Conservation (phyloP, 1,284 basidiomycete genomes). For the Moniliophthora roreri region DNA sequence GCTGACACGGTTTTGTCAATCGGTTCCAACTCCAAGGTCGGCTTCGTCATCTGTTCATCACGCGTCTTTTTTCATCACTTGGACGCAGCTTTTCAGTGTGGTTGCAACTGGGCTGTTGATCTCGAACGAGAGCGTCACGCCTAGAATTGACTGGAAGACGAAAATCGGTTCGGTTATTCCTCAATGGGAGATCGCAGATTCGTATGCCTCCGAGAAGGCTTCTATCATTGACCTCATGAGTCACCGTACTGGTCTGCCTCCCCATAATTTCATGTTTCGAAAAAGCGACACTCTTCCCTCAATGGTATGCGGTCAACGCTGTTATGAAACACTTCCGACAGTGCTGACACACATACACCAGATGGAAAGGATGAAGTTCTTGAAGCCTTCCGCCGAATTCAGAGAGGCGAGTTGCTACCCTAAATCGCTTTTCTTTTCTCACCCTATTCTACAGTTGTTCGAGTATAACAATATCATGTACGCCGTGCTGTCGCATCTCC, state of each 20-base stretch:
- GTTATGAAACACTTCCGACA: no score
- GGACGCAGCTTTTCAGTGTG: no score
- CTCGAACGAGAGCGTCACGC: no score
- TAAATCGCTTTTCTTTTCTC: not conserved
- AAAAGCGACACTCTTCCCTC: not conserved
- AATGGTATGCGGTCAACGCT: slow-evolving; percentile 4
- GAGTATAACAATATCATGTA: slow-evolving; percentile 25
- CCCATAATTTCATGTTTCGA: slow-evolving; percentile 15
- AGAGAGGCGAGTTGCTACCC: not conserved
- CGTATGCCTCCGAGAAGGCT: slow-evolving; percentile 18
- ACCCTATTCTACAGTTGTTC: slow-evolving; percentile 4
- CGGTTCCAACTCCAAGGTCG: slow-evolving; percentile 24
- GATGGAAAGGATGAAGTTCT: slow-evolving; percentile 6
- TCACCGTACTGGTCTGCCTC: slow-evolving; percentile 26
- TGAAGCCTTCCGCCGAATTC: slow-evolving; percentile 9
- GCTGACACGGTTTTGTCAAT: slow-evolving; percentile 22
- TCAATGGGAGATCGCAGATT: slow-evolving; percentile 21
- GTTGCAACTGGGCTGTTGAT: no score
- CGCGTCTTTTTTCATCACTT: no score
- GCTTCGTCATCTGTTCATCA: no score
- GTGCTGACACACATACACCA: no score
- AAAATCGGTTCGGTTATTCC: no score
- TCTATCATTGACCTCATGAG: slow-evolving; percentile 25
- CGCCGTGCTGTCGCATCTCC: slow-evolving; percentile 18
- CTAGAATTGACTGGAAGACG: no score